Evolutionary conservation across 257 asterid species (phyloP).

Genomic region (Lycium ferocissimum): DNA sequence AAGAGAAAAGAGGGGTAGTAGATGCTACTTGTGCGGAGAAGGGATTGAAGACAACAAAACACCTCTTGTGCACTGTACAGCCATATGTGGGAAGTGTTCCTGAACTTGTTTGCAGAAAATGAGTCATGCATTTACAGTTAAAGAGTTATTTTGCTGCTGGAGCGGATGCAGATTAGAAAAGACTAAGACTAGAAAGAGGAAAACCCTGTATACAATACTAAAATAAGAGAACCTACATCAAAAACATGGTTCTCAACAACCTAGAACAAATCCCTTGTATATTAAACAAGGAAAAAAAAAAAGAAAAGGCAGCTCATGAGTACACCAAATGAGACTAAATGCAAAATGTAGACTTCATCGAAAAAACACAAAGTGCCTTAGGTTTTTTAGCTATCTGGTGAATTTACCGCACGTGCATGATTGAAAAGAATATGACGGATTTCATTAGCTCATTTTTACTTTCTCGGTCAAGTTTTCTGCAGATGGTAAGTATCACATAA

Average conservation of each 20-base stretch:
- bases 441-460: not conserved
- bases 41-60: slow-evolving; percentile 20
- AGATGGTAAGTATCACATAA: slow-evolving; percentile 9
- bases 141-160: not conserved
- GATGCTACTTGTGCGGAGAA: not conserved
- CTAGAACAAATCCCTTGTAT: no score
- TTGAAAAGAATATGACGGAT: not conserved
- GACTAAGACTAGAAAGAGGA: no score
- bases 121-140: not conserved
- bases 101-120: not conserved
- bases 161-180: not conserved
- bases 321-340: no score
- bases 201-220: no score
- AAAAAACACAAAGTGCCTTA: not conserved
- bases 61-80: slow-evolving; percentile 10
- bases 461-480: slow-evolving; percentile 3
- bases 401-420: not conserved
- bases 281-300: no score
- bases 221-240: no score
- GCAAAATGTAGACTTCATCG: not conserved
- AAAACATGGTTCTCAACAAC: no score
- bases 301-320: no score
- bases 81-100: not conserved
- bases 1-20: not conserved
- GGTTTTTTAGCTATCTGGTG: not conserved